Base-by-base conservation (phyloP, 192 early-diverging fungal species). In the Phlyctochytrium bullatum region DNA sequence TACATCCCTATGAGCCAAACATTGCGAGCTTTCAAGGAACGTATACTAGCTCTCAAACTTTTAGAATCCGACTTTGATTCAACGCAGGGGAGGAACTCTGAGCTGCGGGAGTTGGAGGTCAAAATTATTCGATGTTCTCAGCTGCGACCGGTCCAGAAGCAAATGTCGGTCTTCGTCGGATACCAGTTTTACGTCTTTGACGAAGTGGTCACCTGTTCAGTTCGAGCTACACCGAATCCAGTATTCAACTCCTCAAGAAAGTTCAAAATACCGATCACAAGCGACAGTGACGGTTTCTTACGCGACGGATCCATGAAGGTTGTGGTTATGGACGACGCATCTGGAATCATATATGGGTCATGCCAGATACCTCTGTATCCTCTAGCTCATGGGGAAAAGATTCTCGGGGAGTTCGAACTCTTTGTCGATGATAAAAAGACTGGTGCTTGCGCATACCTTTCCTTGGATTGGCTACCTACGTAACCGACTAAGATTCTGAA, bases 1-100 rank as follows among this genome's bases (percentile, higher is more conserved):
- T 52, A 52, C 2, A 23, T 86, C n/a, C 81, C 84, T 10, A 86
- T 86, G 77, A 61, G 75, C 14, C 79, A 81, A 63, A 70, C 83
- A 0, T 74, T 85, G 28, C 67, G 75, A 24, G 73, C 82, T 2
- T 84, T 76, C 65, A 79, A 84, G 59, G 83, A 85, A 65, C 64
- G 83, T 17, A 73, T 65, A 0, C 61, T 77, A 3, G 83, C 83
- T 0, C 62, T 85, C 36, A 83, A 83, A 35, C 66, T 82, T 3
- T 59, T 77, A 2, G 73, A 59, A 0, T 69, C 69, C 32, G 50
- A 51, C 0, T 63, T 76, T 52, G 63, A 65, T 29, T 63, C 60
- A 51, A 47, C 40, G 40, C 40, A 47, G 24, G 52, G 66, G 20
- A 73, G 73, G 40, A 33, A 64, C 2, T 61, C 73, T 2, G 78